Conservation (phyloP, 257 asterid species). For the Capsicum chinense region DNA sequence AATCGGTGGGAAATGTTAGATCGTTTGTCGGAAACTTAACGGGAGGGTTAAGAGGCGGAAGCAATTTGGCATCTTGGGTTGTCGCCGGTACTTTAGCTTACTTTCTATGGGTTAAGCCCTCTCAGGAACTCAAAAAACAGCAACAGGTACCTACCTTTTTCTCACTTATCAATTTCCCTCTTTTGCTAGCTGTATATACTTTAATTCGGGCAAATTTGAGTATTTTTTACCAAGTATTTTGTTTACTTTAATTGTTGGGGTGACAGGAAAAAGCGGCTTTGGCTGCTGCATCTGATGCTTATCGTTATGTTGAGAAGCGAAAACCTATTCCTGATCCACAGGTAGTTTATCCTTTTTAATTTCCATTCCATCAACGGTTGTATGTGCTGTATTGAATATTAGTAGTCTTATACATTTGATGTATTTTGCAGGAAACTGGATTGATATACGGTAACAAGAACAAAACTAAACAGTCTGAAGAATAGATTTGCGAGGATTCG, state of each 20-base stretch:
- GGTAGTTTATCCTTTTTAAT: conserved; percentile 37
- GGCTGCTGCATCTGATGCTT: conserved; percentile 69
- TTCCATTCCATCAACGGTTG: not conserved
- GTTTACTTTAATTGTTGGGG: not conserved
- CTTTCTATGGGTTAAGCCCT: conserved; percentile 86
- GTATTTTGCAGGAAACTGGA: conserved; percentile 66
- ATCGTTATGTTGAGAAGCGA: conserved; percentile 76
- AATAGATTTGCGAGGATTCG: conserved; percentile 35
- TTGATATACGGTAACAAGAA: conserved; percentile 74
- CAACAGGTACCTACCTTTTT: conserved; percentile 55
- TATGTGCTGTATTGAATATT: not conserved
- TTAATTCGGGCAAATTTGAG: not conserved
- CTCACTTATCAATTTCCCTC: not conserved
- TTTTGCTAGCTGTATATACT: not conserved
- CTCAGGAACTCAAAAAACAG: conserved; percentile 79
- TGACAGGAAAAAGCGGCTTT: conserved; percentile 74
- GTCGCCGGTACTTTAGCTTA: conserved; percentile 99
- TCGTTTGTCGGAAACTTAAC: conserved; percentile 75
- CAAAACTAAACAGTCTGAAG: conserved; percentile 44
- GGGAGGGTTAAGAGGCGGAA: conserved; percentile 90
- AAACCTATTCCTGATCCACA: conserved; percentile 92
- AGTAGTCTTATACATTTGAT: not conserved
- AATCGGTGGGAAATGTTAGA: conserved; percentile 64
- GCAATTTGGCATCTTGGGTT: conserved; percentile 86
- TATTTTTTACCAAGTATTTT: not conserved